A percentile compares a stretch with the other conserved stretches of the same genome.
These are phyloP conservation scores for Lipomyces sp. DNA, from an alignment of 805 yeast species.

Conservation along the genomic window DNA sequence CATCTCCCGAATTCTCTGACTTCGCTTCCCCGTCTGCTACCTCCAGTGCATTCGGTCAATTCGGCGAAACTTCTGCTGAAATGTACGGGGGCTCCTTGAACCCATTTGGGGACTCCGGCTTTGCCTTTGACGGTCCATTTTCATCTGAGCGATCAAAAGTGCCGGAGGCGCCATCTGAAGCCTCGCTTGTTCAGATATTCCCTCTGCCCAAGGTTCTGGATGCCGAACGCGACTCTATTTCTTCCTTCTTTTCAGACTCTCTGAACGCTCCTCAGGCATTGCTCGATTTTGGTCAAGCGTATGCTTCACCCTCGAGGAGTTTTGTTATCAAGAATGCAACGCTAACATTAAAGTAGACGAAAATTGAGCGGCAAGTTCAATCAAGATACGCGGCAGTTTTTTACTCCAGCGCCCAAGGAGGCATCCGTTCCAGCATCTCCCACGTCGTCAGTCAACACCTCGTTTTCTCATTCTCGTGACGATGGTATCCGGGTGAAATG, in stretches of 20 bases:
- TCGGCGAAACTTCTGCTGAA: background rate
- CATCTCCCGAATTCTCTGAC: too few relatives aligned
- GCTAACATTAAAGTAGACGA: constrained; percentile 11
- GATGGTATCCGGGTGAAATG: constrained; percentile 19
- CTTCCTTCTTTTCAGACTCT: constrained; percentile 12
- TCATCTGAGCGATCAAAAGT: constrained; percentile 1
- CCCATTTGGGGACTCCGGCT: background rate
- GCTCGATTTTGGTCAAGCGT: constrained; percentile 12
- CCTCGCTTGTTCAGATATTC: constrained; percentile 1
- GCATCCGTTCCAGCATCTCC: constrained; percentile 11
- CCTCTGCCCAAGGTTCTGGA: constrained; percentile 9
- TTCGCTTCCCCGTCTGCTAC: background rate
- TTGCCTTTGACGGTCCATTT: constrained; percentile 6
- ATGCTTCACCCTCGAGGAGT: background rate
- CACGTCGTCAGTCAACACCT: constrained; percentile 8
- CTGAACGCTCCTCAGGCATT: constrained; percentile 7
- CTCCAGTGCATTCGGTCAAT: background rate
- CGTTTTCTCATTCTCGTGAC: constrained; percentile 6
- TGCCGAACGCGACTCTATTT: constrained; percentile 7
- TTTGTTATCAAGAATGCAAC: background rate
- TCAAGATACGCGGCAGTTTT: constrained; percentile 33
- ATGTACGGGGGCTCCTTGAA: background rate
- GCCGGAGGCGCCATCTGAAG: constrained; percentile 5
- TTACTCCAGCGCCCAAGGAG: constrained; percentile 2
- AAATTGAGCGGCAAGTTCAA: constrained; percentile 28